These are phyloP conservation scores for Pseudomicrostroma phylloplanum DNA, from an alignment of 1,284 basidiomycete genomes.

Conservation along the genomic window DNA sequence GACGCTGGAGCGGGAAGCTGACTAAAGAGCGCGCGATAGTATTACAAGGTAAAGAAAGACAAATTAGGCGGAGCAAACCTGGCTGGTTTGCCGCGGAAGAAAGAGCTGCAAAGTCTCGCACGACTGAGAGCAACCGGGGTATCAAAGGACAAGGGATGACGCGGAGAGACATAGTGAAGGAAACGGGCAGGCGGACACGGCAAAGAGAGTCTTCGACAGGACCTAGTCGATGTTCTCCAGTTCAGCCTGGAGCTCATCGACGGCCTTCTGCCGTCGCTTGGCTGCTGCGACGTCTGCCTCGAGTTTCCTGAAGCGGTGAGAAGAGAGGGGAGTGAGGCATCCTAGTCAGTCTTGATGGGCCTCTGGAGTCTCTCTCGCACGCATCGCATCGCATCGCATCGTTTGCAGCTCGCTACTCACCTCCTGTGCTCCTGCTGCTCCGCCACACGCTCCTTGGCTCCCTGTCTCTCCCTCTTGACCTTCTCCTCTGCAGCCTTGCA, in stretches of 20 bases:
- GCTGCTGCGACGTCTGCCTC: slow-evolving; percentile 10
- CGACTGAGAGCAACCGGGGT: too few relatives aligned
- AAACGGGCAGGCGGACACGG: too few relatives aligned
- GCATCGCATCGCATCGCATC: neutral
- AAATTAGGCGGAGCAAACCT: too few relatives aligned
- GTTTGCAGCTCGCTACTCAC: neutral
- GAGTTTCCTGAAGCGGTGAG: slow-evolving; percentile 5
- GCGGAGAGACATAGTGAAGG: too few relatives aligned
- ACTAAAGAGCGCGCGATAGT: too few relatives aligned
- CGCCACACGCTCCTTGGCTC: slow-evolving; percentile 70
- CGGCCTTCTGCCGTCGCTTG: slow-evolving; percentile 1
- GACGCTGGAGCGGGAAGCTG: too few relatives aligned
- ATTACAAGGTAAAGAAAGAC: too few relatives aligned
- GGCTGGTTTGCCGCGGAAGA: too few relatives aligned
- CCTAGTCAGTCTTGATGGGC: neutral
- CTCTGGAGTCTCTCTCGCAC: neutral
- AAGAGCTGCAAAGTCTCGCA: too few relatives aligned
- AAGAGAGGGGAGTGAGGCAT: neutral
- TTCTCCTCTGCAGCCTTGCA: slow-evolving; percentile 82
- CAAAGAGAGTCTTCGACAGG: neutral
- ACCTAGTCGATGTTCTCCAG: slow-evolving; percentile 5
- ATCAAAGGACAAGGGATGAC: too few relatives aligned
- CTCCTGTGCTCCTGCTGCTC: slow-evolving; percentile 51
- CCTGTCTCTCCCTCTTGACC: slow-evolving; percentile 88
- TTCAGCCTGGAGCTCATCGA: slow-evolving; percentile 8